Evolutionary conservation across 257 asterid genomes (phyloP).

Genomic region (Nicotiana tabacum): DNA sequence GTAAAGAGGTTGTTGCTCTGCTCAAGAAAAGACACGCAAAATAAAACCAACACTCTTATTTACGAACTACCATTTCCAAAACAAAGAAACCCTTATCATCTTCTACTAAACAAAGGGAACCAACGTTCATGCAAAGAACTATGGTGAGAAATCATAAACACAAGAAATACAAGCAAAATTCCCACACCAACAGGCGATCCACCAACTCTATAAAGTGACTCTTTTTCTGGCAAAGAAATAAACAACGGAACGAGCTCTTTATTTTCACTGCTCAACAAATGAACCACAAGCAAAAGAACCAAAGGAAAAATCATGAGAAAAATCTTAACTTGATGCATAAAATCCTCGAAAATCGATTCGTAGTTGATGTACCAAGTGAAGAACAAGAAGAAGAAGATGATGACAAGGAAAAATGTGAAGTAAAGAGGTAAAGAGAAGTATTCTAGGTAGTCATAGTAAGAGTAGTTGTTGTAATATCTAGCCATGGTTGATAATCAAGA

Average conservation of each 20-base stretch:
- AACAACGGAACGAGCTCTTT: conserved; percentile 38
- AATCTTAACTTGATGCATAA: conserved; percentile 48
- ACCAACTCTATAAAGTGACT: conserved; percentile 54
- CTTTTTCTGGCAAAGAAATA: conserved; percentile 50
- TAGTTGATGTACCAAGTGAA: conserved; percentile 83
- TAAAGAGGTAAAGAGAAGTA: conserved; percentile 60
- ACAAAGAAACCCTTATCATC: neutral
- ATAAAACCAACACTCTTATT: too few species aligned
- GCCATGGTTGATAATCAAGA: conserved; percentile 34
- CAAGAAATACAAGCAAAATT: conserved; percentile 47
- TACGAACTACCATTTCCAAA: too few species aligned
- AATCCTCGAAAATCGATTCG: conserved; percentile 43
- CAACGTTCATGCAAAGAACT: conserved; percentile 51
- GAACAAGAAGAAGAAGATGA: conserved; percentile 46
- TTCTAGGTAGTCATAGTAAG: conserved; percentile 52
- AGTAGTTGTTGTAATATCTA: conserved; percentile 42
- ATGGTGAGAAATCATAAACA: conserved; percentile 63
- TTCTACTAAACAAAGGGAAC: conserved; percentile 59
- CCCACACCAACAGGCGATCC: conserved; percentile 65
- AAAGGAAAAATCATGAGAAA: conserved; percentile 61
- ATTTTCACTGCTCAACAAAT: conserved; percentile 53
- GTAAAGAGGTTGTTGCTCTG: too few species aligned
- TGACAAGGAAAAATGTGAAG: conserved; percentile 48
- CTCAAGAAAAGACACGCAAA: too few species aligned
- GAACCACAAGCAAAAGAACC: conserved; percentile 58